These are phyloP conservation scores for Aphanomyces astaci DNA, from an alignment of 352 stramenopile species.

Conservation along the genomic window DNA sequence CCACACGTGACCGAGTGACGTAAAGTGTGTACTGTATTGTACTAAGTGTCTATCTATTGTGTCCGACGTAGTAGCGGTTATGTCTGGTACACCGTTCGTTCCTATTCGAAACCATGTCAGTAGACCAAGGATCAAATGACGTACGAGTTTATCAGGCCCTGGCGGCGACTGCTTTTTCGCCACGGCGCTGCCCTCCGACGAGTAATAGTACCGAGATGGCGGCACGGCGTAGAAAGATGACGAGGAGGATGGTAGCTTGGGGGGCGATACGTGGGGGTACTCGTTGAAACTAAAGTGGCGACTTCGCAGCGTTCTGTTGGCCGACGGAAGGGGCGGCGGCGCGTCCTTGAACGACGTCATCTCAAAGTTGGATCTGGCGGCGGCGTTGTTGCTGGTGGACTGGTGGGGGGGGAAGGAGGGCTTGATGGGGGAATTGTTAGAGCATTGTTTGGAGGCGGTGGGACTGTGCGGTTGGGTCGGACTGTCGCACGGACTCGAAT, in stretches of 20 bases:
- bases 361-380: slow-evolving; percentile 27
- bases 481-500: slow-evolving; percentile 38
- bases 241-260: no score
- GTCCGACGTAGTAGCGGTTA: background rate
- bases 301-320: background rate
- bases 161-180: no score
- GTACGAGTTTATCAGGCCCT: background rate
- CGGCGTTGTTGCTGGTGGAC: slow-evolving; percentile 29
- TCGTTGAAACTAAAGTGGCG: slow-evolving; percentile 19
- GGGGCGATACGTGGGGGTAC: background rate
- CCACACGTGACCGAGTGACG: background rate
- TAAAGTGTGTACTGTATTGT: background rate
- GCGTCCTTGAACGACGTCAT: background rate
- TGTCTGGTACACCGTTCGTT: background rate
- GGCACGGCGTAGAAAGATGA: background rate
- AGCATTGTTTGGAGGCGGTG: background rate
- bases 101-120: background rate
- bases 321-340: background rate
- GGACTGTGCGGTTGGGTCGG: slow-evolving; percentile 12
- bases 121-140: background rate
- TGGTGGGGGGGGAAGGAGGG: background rate
- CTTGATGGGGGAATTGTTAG: background rate
- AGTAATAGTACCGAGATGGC: background rate
- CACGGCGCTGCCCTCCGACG: background rate
- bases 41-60: background rate